Evolutionary conservation across 176 grass and related monocot species (phyloP).

Genomic region (Phragmites australis): DNA sequence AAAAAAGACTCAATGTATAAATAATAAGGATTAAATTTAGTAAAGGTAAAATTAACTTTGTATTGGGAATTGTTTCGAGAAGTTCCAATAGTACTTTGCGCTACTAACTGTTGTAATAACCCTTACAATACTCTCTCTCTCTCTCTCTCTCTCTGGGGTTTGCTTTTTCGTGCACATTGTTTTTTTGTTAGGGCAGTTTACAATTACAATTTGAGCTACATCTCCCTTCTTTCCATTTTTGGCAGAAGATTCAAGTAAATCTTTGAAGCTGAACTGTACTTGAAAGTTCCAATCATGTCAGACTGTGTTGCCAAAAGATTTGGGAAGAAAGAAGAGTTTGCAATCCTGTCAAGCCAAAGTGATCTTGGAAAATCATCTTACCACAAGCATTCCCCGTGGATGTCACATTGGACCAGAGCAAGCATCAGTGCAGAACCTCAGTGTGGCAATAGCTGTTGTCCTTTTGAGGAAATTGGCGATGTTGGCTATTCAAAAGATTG

Average conservation of each 20-base stretch:
- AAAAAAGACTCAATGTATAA: not conserved
- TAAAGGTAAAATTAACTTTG: not conserved
- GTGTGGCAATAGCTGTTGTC: constrained; percentile 13
- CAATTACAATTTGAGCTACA: not conserved
- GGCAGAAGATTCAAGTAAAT: constrained; percentile 16
- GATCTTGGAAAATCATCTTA: constrained; percentile 38
- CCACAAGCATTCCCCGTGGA: constrained; percentile 59
- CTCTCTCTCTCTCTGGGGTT: no score
- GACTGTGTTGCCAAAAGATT: constrained; percentile 41
- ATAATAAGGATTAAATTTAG: not conserved
- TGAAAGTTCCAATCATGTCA: constrained; percentile 46
- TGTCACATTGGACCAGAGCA: constrained; percentile 55
- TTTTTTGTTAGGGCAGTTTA: not conserved
- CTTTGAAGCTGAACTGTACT: constrained; percentile 1
- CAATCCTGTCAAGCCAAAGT: constrained; percentile 49
- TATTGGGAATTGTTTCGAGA: not conserved
- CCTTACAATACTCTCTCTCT: not conserved
- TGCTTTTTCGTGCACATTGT: not conserved
- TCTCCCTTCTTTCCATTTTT: not conserved
- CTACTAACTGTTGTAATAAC: not conserved
- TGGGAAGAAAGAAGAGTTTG: constrained; percentile 41
- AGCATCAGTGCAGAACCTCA: constrained; percentile 35
- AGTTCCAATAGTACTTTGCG: not conserved
- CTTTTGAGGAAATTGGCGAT: constrained; percentile 32
- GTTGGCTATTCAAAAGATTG: constrained; percentile 37